Evolutionary conservation across 208 protist genomes (phyloP).

Genomic region (Perkinsela sp.): DNA sequence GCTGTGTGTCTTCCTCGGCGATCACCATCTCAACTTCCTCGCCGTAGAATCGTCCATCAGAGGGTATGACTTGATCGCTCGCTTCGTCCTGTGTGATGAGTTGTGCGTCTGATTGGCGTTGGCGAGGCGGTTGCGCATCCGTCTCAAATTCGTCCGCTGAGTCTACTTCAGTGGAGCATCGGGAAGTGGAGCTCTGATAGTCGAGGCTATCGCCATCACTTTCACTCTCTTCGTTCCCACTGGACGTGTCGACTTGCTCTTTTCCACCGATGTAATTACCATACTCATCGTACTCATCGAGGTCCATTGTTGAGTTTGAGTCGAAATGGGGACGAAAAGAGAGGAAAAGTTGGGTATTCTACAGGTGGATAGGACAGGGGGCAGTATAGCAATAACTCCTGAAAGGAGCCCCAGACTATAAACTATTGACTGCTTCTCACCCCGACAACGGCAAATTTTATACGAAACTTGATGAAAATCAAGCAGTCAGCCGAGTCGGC

Average conservation of each 20-base stretch:
- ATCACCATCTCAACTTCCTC: slow-evolving; percentile 47
- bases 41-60: slow-evolving; percentile 30
- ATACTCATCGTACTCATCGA: slow-evolving; percentile 59
- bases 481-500: no score
- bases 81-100: slow-evolving; percentile 37
- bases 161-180: slow-evolving; percentile 2
- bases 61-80: slow-evolving; percentile 70
- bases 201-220: neutral
- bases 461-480: no score
- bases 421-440: no score
- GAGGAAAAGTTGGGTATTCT: no score
- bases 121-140: slow-evolving; percentile 3
- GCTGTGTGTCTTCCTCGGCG: slow-evolving; percentile 71
- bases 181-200: slow-evolving; percentile 3
- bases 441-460: no score
- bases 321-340: neutral
- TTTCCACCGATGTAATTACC: slow-evolving; percentile 58
- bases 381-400: no score
- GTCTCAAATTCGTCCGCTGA: slow-evolving; percentile 5
- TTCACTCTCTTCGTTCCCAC: slow-evolving; percentile 7
- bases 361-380: no score
- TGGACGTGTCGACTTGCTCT: neutral
- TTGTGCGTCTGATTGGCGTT: no score
- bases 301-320: neutral
- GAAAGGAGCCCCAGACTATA: no score